Base-by-base conservation (phyloP, 2,329 filamentous ascomycete species). In the Didymella arachidicola region DNA sequence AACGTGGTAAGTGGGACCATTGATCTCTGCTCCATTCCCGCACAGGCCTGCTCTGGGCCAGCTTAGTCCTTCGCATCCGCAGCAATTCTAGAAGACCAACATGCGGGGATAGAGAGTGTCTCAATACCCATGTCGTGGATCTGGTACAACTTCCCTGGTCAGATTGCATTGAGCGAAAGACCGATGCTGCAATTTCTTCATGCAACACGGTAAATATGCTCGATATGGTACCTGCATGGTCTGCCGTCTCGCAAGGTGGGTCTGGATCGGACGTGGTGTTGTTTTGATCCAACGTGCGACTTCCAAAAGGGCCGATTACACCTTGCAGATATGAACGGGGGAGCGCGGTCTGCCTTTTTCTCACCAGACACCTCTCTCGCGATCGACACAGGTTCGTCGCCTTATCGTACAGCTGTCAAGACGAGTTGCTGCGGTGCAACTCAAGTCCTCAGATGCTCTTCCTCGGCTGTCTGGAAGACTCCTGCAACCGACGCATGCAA, bases 1-100 rank as follows among this genome's bases (percentile, higher is more conserved):
- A 49, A 29, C 39, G 45, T 49, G 45, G 45, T 39, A 44, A 45
- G 45, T 42, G 45, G 18, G 14, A 38, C 39, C 22, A 39, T 25
- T 19, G 22, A 26, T 29, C 29, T 32, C 19, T 27, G 38, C 22
- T 36, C 18, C 27, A 48, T 12, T 16, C n/a, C 3, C 29, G 44
- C 44, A 55, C 43, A 7, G 38, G 16, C 4, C 44, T 48, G 19
- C 3, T 48, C 52, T 55, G 22, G 38, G 16, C 38, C 52, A 22
- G 16, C 11, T 43, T 30, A 19, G 12, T 36, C 22, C 18, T 36
- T 36, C 18, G 34, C 26, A 44, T 26, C 19, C 27, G 11, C 25
- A 47, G 34, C 19, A 16, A 5, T 47, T 41, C 34, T 42, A 47
- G 43, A 43, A 34, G 32, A 14, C 16, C 14, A 34, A 27, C 47